Conservation (phyloP, 257 asterid genomes). For the Petrea volubilis region DNA sequence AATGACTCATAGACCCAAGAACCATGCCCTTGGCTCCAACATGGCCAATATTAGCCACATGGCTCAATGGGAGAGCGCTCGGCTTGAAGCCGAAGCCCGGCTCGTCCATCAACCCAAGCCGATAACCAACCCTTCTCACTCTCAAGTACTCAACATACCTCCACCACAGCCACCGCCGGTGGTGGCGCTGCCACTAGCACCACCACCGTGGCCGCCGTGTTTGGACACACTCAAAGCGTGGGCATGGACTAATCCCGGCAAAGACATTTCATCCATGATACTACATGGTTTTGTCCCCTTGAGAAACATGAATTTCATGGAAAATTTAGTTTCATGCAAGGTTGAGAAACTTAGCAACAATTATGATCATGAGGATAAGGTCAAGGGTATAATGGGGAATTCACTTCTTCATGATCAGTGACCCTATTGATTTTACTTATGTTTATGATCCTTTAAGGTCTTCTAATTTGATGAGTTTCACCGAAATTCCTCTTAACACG, state of each 20-base stretch:
- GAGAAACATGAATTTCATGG: background rate
- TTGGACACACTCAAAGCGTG: conserved; percentile 44
- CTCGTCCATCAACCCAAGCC: conserved; percentile 21
- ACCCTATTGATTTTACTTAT: too few relatives aligned
- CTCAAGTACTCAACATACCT: background rate
- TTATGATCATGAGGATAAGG: background rate
- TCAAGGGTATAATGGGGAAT: background rate
- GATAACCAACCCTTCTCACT: background rate
- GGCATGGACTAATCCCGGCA: conserved; percentile 35
- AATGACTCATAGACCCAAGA: conserved; percentile 33
- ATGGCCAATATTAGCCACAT: conserved; percentile 27
- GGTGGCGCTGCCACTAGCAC: background rate
- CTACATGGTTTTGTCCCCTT: background rate
- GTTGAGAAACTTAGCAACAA: background rate
- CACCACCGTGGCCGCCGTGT: conserved; percentile 24
- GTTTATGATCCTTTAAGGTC: too few relatives aligned
- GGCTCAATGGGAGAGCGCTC: conserved; percentile 50
- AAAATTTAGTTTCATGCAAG: background rate
- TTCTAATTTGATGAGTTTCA: too few relatives aligned
- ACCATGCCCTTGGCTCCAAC: conserved; percentile 8
- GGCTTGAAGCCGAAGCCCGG: conserved; percentile 44
- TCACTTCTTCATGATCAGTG: background rate
- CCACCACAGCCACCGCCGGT: background rate
- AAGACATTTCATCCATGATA: conserved; percentile 12
- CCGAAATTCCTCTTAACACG: too few relatives aligned